Evolutionary conservation across 2,329 filamentous ascomycete species (phyloP), one percentile per base, ranked within the genome.

Genomic region (Neoscytalidium dimidiatum): DNA sequence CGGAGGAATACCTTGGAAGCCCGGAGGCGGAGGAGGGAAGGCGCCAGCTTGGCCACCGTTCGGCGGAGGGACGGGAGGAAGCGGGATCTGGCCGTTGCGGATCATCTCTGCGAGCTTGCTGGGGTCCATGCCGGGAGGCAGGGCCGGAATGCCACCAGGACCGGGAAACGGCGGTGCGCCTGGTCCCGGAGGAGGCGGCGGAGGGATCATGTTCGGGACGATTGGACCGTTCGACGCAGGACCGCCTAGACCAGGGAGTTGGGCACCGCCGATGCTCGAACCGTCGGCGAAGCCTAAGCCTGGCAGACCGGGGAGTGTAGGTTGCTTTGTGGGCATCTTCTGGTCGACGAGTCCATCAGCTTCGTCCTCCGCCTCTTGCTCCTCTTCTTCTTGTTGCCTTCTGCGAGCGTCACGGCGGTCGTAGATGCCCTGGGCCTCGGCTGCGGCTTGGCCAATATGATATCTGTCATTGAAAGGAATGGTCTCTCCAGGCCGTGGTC

Each of bases 341-440:
- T 99, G 95, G 72, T 99, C 95, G 62, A 96, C 90, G 49, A 98
- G 84, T 2, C 92, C 94, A 69, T 98, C 94, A 70, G 91, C 90
- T 78, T 98, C 95, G 74, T 98, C 95, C 75, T 97, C 92, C 66
- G 91, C 84, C 77, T 98, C 94, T 74, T 94, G 92, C 74, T 97
- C 93, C 76, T 98, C 95, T 71, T 97, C 93, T 71, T 97, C 94
- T 69, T 93, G 90, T 70, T 91, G 86, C 77, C 95, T 90, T 53
- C 89, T 87, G 33, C 91, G 88, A 64, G 90, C 88, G 65, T 91
- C 90, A 43, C 91, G 89, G 31, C 92, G 88, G 74, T 94, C 93
- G 87, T 91, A 97, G 1, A 94, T 97, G n/a, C 95, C 95, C 76
- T 95, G 91, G 0, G 92, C 93, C 79, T 97, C 94, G 28, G 94